Evolutionary conservation across 1,284 basidiomycete genomes (phyloP).

Genomic region (Cryptococcus amylolentus): DNA sequence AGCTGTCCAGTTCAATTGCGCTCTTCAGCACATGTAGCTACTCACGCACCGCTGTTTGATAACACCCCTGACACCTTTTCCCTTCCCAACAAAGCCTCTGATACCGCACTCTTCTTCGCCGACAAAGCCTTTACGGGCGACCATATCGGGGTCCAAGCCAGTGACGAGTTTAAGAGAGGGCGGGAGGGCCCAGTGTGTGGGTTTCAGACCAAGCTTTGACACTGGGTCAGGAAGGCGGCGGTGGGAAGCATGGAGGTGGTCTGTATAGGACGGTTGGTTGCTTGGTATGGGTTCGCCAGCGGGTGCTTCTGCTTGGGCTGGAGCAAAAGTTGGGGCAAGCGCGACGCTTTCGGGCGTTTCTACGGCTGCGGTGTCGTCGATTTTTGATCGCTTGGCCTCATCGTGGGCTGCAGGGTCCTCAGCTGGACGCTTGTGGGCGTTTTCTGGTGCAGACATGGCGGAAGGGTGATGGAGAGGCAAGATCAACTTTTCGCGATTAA

Average conservation of each 20-base stretch:
- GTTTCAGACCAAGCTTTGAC: slow-evolving; percentile 38
- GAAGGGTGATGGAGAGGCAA: not conserved
- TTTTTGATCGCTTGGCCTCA: not conserved
- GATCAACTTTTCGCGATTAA: not conserved
- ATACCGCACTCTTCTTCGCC: slow-evolving; percentile 85
- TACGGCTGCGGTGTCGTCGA: not conserved
- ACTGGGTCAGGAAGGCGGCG: slow-evolving; percentile 22
- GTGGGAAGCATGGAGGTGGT: slow-evolving; percentile 13
- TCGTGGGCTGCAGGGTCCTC: not conserved
- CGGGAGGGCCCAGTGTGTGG: slow-evolving; percentile 32
- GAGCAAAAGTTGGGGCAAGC: not conserved
- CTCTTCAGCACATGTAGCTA: not conserved
- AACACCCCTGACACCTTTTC: slow-evolving; percentile 73
- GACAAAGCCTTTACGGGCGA: slow-evolving; percentile 49
- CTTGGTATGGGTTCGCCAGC: not conserved
- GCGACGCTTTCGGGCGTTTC: not conserved
- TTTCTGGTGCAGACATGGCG: not conserved
- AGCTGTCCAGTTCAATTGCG: not conserved
- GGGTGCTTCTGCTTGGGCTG: not conserved
- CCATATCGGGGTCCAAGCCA: slow-evolving; percentile 30
- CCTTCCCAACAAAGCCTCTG: slow-evolving; percentile 73
- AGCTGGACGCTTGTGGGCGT: not conserved
- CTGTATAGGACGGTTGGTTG: slow-evolving; percentile 2
- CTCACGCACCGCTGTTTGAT: slow-evolving; percentile 81
- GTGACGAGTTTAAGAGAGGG: slow-evolving; percentile 36